Base-by-base conservation (phyloP, 331 rosid species). In the Telfairia occidentalis region DNA sequence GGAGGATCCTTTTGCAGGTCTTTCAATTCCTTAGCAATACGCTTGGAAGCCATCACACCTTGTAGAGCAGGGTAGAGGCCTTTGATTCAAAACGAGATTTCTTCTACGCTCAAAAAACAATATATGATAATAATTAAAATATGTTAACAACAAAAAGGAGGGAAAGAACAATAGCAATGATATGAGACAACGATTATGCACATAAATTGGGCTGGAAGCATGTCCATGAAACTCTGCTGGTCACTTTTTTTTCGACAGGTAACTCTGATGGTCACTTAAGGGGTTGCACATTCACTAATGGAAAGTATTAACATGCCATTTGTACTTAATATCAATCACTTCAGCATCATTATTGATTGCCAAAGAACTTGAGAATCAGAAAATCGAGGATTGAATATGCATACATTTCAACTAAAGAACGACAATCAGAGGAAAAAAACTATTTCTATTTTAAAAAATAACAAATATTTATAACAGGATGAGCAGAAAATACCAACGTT, bases 1-100 rank as follows among this genome's bases (percentile, higher is more conserved):
- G 74, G 74, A 42, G 74, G 74, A 13, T 67, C 74, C 74, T 40
- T 67, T 24, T 67, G 74, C 55, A 67, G 55, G 13, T 67, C 74
- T 43, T 43, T 67, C 21, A 67, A 67, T 55, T 67, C 74, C 52
- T 67, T 67, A 15, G 74, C 74, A 42, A 67, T 67, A 13, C 74
- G 74, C 24, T 43, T 67, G 74, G 74, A 67, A 67, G 74, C 74
- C 74, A 67, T 67, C 23, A 23, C 52, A 67, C 37, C n/a, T 67
- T 40, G 73, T 23, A 42, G 5, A 67, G 18, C 34, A 67, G 53
- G 53, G 65, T 28, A 58, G 19, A 58, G 72, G 49, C 50, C 71
- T 65, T 21, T 16, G 12, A 37, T 5, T n/a, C 18, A 5, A n/a
- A 42, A 38, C 29, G n/a, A 42, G 24, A 26, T 67, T 11, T 24